Percentiles rank a stretch among this genome's conserved stretches.
phyloP scores from a whole-genome alignment of 1,284 basidiomycete genomes.

The Puccinia novopanici region DNA sequence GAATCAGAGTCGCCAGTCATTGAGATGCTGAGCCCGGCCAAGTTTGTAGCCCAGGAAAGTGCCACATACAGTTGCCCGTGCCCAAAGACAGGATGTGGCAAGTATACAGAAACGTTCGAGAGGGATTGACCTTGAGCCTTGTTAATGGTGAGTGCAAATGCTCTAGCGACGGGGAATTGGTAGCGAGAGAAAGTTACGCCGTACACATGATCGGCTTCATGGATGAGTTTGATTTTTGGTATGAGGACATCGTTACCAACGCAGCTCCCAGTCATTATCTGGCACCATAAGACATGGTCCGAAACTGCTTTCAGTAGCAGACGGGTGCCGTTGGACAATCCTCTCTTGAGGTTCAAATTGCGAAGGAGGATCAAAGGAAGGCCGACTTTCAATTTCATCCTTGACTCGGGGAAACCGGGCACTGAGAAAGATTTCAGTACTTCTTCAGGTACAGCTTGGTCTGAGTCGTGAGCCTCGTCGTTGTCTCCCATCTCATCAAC shows the following conservation, averaged over 20 bases:
- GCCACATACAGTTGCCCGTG: no score
- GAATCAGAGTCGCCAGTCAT: no score
- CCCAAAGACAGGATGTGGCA: no score
- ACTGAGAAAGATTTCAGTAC: no score
- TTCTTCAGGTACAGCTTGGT: no score
- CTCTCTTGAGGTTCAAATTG: background rate
- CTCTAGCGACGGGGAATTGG: constrained; percentile 63
- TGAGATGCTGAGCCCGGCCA: no score
- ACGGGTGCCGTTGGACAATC: background rate
- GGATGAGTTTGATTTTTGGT: background rate
- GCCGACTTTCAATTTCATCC: no score
- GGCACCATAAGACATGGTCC: background rate
- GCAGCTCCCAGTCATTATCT: background rate
- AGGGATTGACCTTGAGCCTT: constrained; percentile 63
- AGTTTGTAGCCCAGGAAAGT: background rate
- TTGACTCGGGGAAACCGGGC: no score
- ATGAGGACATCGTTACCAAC: background rate
- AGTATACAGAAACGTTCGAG: constrained; percentile 55
- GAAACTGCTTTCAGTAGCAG: background rate
- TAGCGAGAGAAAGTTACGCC: constrained; percentile 55
- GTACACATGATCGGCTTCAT: no score
- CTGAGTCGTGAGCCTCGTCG: no score
- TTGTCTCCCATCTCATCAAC: no score
- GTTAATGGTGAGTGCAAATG: constrained; percentile 62
- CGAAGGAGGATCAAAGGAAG: no score